Evolutionary conservation across 768 basidiomycete species (phyloP), one percentile per base, ranked within the genome.

Genomic region (Galerina marginata): DNA sequence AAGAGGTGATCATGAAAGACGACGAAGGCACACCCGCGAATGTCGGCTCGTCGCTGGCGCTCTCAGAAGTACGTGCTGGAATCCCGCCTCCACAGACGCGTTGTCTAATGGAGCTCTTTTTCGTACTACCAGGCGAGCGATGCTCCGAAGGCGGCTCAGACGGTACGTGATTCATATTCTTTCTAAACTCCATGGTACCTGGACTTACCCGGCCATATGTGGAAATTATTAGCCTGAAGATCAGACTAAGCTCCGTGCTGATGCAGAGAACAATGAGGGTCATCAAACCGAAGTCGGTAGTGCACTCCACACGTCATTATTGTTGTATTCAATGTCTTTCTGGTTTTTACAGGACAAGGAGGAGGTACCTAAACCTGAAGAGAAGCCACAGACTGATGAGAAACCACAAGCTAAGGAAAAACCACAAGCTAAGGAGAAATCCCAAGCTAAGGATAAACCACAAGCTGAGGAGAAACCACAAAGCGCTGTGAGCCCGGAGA

Each of bases 11-110:
- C 23, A 66, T 79, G 69, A 76, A 72, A 65, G 79, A 81, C 47
- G 76, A 74, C 59, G 78, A 80, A 58, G 80, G 76, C 40, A 75
- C 68, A 39, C 72, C 71, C 42, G 79, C 74, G n/a, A 67, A 79
- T 54, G 74, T 78, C 55, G 62, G 74, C 9, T 70, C 70, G 25
- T 70, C 77, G 5, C 60, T 77, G 20, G 53, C 69, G 39, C 65
- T 73, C 48, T 65, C 78, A 56, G 71, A 74, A 63, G 75, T 76
- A 52, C 57, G 72, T 65, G 7, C 29, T 7, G 29, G 46, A 50
- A 33, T 16, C 44, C 54, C 29, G 5, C 36, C 26, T 37, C 49
- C 14, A 40, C 26, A 26, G 25, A 6, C 14, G 23, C 15, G 15
- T 54, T 4, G 20, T 33, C 15, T 7, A 29, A 50, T 20, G 10